Conservation (phyloP, 768 basidiomycete species). For the Pleurotus sapidus region DNA sequence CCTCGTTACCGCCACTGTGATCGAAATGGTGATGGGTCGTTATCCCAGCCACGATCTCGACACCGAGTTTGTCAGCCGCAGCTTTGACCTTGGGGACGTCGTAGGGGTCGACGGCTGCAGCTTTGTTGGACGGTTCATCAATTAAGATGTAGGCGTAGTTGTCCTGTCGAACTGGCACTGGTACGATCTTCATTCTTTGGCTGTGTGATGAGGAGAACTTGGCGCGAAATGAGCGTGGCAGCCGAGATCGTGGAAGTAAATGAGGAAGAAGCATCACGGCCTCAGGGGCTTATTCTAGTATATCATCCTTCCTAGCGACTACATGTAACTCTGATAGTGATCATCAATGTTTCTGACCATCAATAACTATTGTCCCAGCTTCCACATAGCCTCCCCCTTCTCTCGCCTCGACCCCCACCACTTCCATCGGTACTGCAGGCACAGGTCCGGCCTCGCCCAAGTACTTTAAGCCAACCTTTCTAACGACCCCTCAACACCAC, state of each 20-base stretch:
- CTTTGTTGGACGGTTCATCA: conserved; percentile 62
- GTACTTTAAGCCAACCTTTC: no score
- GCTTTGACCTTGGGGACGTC: conserved; percentile 68
- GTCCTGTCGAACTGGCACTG: conserved; percentile 76
- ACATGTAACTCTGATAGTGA: no score
- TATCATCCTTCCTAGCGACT: not conserved
- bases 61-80: conserved; percentile 58
- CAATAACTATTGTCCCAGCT: no score
- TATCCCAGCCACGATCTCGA: conserved; percentile 67
- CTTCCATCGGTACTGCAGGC: no score
- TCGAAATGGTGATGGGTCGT: conserved; percentile 94
- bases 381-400: no score
- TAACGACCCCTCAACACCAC: no score
- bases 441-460: no score
- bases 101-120: conserved; percentile 80
- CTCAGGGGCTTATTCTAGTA: not conserved
- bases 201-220: conserved; percentile 17
- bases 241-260: conserved; percentile 7
- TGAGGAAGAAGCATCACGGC: not conserved
- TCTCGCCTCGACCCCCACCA: no score
- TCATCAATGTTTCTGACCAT: no score
- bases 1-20: conserved; percentile 86
- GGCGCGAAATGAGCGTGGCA: conserved; percentile 13
- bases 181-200: conserved; percentile 65
- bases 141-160: conserved; percentile 86